Percentiles rank a stretch among this genome's conserved stretches.
Conservation (phyloP, 2,329 filamentous ascomycete species). For the Macrophomina pseudophaseolina region DNA sequence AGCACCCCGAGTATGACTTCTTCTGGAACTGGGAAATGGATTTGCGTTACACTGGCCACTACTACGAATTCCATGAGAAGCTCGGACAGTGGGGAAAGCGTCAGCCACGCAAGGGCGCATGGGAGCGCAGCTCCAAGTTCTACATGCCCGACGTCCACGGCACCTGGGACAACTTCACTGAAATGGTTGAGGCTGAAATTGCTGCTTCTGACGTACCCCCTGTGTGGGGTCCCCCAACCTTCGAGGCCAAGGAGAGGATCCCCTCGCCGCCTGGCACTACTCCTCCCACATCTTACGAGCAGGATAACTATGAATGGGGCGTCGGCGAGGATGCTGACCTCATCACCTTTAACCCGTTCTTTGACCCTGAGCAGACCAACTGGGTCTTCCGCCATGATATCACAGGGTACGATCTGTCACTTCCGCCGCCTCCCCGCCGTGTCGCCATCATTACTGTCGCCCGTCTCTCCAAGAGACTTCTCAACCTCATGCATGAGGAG, state of each 20-base stretch:
- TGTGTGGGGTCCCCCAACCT: conserved; percentile 67
- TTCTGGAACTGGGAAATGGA: conserved; percentile 93
- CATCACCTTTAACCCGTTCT: conserved; percentile 78
- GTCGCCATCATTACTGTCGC: conserved; percentile 80
- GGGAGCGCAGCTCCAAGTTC: conserved; percentile 75
- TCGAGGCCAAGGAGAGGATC: conserved; percentile 52
- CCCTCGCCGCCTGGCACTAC: conserved; percentile 66
- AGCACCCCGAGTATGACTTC: conserved; percentile 57
- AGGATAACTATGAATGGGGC: conserved; percentile 75
- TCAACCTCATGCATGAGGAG: conserved; percentile 79
- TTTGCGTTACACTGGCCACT: conserved; percentile 77
- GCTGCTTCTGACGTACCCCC: conserved; percentile 54
- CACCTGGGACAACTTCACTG: conserved; percentile 67
- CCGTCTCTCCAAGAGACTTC: conserved; percentile 71
- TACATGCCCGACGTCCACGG: conserved; percentile 74
- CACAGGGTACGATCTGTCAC: conserved; percentile 65
- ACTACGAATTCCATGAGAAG: conserved; percentile 78
- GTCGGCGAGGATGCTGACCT: conserved; percentile 77
- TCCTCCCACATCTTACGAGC: conserved; percentile 63
- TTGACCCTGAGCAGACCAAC: conserved; percentile 72
- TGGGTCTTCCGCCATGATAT: conserved; percentile 74
- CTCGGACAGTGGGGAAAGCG: conserved; percentile 67
- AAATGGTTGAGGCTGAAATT: conserved; percentile 63
- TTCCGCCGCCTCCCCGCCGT: conserved; percentile 68
- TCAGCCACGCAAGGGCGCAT: conserved; percentile 73